A percentile compares a stretch with the other conserved stretches of the same genome.
Evolutionary conservation across 2,329 filamentous ascomycete genomes (phyloP).

Genomic region (Calycina herbarum): DNA sequence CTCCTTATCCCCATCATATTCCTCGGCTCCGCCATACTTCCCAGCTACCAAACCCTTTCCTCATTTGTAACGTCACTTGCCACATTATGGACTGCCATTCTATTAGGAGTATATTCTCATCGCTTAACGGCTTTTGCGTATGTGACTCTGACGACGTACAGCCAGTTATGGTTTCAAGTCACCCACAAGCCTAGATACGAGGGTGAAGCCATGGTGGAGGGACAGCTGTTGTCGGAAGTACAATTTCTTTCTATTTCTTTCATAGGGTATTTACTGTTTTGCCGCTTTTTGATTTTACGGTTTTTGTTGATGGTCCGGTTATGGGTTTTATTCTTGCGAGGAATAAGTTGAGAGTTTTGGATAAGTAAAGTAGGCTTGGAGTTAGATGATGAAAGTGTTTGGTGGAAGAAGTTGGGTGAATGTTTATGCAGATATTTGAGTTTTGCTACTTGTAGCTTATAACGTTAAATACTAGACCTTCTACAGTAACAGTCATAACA

Average conservation of each 20-base stretch:
- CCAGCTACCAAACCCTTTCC: neutral
- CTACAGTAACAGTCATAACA: no score
- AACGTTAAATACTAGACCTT: no score
- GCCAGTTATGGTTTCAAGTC: neutral
- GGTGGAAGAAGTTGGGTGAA: no score
- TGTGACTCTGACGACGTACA: neutral
- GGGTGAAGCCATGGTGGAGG: neutral
- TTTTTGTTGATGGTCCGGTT: neutral
- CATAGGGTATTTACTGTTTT: neutral
- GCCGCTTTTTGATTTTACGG: neutral
- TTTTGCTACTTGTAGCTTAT: no score
- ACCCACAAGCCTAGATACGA: neutral
- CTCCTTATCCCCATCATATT: neutral
- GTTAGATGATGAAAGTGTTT: no score
- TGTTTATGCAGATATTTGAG: no score
- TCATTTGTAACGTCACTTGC: no score
- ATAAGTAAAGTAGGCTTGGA: no score
- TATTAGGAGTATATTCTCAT: neutral
- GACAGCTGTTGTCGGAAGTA: neutral
- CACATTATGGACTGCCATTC: neutral
- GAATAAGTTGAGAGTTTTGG: neutral
- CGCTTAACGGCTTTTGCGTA: neutral
- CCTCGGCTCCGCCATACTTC: neutral
- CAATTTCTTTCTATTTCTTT: neutral
- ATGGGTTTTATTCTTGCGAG: neutral